A percentile compares a stretch with the other conserved stretches of the same genome.
Conservation (phyloP, 2,329 filamentous ascomycete species). For the Fusarium agapanthi region DNA sequence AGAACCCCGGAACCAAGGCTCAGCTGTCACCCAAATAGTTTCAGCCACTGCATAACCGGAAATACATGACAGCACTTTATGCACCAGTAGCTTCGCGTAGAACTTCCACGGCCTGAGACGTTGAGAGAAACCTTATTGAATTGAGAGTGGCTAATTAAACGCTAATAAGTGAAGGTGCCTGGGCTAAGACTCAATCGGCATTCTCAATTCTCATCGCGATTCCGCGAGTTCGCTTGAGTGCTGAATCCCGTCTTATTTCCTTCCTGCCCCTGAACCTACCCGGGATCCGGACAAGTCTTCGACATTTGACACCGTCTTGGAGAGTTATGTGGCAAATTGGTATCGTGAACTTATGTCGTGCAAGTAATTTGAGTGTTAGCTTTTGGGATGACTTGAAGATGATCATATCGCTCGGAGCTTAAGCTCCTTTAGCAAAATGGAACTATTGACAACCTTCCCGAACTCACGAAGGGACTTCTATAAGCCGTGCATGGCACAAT, state of each 20-base stretch:
- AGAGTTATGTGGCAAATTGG: not conserved
- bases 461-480: too few relatives aligned
- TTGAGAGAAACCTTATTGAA: not conserved
- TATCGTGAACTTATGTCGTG: too few relatives aligned
- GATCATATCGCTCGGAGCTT: conserved; percentile 53
- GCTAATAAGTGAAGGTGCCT: not conserved
- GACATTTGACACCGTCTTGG: rapidly evolving
- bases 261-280: not conserved
- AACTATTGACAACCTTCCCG: conserved; percentile 51
- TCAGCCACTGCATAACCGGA: not conserved
- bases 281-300: not conserved
- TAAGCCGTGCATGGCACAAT: too few relatives aligned
- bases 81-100: not conserved
- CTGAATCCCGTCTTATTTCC: not conserved
- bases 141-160: not conserved
- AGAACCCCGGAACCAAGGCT: not conserved
- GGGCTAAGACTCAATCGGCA: not conserved
- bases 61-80: not conserved
- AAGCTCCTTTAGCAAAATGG: conserved; percentile 53
- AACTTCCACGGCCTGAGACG: not conserved
- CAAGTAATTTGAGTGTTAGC: too few relatives aligned
- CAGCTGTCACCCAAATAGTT: not conserved
- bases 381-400: conserved; percentile 48
- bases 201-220: not conserved
- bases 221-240: rapidly evolving